These are phyloP conservation scores for Talaromyces sp. DNA, from an alignment of 2,329 filamentous ascomycete species.

Conservation along the genomic window DNA sequence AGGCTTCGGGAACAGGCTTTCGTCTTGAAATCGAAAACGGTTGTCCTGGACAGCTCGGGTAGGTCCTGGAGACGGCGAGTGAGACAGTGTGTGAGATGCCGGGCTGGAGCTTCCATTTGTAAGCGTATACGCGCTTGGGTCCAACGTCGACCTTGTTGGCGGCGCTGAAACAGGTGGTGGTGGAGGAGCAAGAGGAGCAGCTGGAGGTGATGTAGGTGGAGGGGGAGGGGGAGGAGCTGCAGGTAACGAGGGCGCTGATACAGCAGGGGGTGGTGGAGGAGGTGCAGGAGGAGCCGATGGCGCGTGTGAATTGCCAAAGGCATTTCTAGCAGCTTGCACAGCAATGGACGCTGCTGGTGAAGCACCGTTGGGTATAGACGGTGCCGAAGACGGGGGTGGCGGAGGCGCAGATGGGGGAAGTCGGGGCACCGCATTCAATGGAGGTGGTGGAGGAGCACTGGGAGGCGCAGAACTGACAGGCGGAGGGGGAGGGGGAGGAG, in stretches of 20 bases:
- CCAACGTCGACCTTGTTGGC: conserved; percentile 55
- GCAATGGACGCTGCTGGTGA: conserved; percentile 48
- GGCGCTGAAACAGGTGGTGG: conserved; percentile 36
- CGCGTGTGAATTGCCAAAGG: conserved; percentile 46
- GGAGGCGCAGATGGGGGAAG: conserved; percentile 34
- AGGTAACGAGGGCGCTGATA: conserved; percentile 44
- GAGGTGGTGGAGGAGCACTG: conserved; percentile 39
- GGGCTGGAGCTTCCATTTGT: conserved; percentile 52
- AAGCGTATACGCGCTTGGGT: conserved; percentile 72
- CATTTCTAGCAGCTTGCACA: conserved; percentile 56
- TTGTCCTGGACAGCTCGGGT: conserved; percentile 64
- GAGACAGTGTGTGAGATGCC: conserved; percentile 19
- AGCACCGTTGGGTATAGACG: conserved; percentile 34
- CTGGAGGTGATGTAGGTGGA: conserved; percentile 40
- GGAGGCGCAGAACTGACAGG: conserved; percentile 40
- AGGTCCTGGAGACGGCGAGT: conserved; percentile 20
- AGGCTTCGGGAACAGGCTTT: conserved; percentile 77
- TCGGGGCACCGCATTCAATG: conserved; percentile 35
- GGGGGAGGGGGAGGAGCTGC: conserved; percentile 44
- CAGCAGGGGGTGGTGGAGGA: conserved; percentile 27
- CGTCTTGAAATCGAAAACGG: conserved; percentile 83
- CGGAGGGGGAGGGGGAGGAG: conserved; percentile 36
- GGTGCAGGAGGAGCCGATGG: conserved; percentile 42
- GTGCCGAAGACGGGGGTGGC: conserved; percentile 31
- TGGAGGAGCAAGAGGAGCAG: conserved; percentile 27